phyloP scores from a whole-genome alignment of 768 basidiomycete genomes.

The Arthromyces matolae region DNA sequence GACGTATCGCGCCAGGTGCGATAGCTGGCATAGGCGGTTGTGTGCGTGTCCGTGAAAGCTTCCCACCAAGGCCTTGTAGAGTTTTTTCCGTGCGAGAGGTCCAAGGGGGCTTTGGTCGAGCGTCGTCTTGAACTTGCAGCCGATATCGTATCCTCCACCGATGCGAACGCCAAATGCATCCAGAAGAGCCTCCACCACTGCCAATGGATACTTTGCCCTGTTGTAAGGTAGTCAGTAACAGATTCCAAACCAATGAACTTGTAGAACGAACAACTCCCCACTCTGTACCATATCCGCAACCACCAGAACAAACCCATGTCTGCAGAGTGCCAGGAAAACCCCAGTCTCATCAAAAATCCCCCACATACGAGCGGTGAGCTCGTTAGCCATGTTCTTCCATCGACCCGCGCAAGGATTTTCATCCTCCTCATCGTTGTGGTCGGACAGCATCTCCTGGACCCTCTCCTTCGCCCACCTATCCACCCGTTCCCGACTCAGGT shows the following conservation, averaged over 20 bases:
- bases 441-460: background rate
- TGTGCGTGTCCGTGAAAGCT: constrained; percentile 23
- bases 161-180: constrained; percentile 11
- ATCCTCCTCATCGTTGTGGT: background rate
- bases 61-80: constrained; percentile 10
- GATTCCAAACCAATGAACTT: too few species aligned
- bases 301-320: constrained; percentile 24
- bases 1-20: too few species aligned
- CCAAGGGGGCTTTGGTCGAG: constrained; percentile 17
- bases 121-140: constrained; percentile 21
- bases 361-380: too few species aligned
- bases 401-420: too few species aligned
- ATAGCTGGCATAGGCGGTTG: constrained; percentile 20
- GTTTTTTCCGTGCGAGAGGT: constrained; percentile 1
- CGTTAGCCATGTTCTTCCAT: too few species aligned
- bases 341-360: too few species aligned
- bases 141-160: constrained; percentile 21
- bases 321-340: constrained; percentile 26
- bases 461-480: background rate
- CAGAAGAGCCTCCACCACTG: constrained; percentile 16
- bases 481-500: background rate
- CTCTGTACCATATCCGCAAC: constrained; percentile 27
- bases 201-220: constrained; percentile 21
- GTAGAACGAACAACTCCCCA: too few species aligned
- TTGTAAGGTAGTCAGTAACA: constrained; percentile 8